Evolutionary conservation across 768 basidiomycete genomes (phyloP).

Genomic region (Leccinum pellstonianum): DNA sequence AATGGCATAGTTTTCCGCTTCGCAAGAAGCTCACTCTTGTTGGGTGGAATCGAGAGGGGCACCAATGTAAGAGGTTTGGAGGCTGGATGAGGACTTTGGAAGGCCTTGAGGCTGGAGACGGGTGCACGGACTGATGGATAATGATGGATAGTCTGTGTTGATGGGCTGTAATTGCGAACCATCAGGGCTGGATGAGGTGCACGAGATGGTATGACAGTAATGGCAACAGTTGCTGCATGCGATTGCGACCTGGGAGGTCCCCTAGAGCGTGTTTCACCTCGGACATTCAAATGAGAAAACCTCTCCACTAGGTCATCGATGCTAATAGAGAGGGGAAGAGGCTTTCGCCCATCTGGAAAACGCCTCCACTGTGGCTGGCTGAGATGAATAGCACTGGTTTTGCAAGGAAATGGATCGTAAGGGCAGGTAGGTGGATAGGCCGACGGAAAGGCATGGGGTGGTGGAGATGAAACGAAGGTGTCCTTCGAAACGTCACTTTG

Average conservation of each 20-base stretch:
- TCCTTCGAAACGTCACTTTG: too few relatives aligned
- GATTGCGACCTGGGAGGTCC: neutral
- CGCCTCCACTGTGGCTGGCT: conserved; percentile 11
- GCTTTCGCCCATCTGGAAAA: neutral
- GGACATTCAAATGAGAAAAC: conserved; percentile 19
- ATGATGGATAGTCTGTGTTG: neutral
- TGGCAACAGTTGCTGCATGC: conserved; percentile 15
- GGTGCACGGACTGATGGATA: neutral
- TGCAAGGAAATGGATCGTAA: conserved; percentile 22
- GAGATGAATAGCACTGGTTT: neutral
- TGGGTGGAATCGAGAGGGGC: neutral
- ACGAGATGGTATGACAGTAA: conserved; percentile 14
- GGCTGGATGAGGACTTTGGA: neutral
- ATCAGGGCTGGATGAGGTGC: conserved; percentile 21
- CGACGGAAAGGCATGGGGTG: conserved; percentile 15
- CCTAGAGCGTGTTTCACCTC: conserved; percentile 5
- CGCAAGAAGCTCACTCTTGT: neutral
- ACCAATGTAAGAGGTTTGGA: conserved; percentile 13
- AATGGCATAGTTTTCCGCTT: conserved; percentile 9
- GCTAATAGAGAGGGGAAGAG: neutral
- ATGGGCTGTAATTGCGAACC: neutral
- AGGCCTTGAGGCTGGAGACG: neutral
- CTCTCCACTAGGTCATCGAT: conserved; percentile 10
- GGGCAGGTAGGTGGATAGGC: conserved; percentile 14
- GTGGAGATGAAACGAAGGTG: too few relatives aligned